Evolutionary conservation across 768 basidiomycete genomes (phyloP), one percentile per base, ranked within the genome.

Genomic region (Podaxis sp.): DNA sequence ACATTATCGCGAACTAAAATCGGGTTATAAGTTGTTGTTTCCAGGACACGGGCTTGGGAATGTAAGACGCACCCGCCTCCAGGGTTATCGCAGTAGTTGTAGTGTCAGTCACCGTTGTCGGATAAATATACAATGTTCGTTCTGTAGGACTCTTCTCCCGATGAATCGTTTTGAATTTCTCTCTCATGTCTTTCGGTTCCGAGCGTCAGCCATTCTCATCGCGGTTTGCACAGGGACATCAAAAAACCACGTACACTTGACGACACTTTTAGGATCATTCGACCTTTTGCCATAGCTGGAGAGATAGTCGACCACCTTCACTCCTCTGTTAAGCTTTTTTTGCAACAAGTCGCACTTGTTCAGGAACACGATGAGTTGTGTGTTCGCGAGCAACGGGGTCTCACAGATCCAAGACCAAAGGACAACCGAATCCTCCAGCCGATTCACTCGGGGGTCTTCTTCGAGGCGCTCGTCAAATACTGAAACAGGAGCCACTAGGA

Each of bases 401-500:
- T 82, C 80, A 68, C 87, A 87, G 62, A 91, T 83, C 9, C 82
- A 79, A 52, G 82, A 86, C 89, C 89, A 91, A 13, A 90, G 75
- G 42, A 84, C 77, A 53, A 88, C 82, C 0, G 88, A 88, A 71
- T 91, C 89, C 66, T 90, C 86, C 25, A 91, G 76, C 10, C 89
- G 82, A 67, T 91, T 91, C 56, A 90, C 83, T 27, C 78, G 76
- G 5, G 76, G 75, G 68, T 91, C 90, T 72, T 92, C 90, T 61
- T 85, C 79, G 0, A 90, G 75, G 14, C 80, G 76, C 68, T 92
- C 88, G 69, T 93, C 89, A 64, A 92, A 93, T 50, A 87, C 89
- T 16, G 88, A 90, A 46, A 93, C 81, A 6, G 91, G 91, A 1
- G 89, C 87, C 21, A 93, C 78, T 79, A 57, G 4, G n/a, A 38